Percentiles rank a stretch among this genome's conserved stretches.
Evolutionary conservation across 2,329 filamentous ascomycete species (phyloP).

Genomic region (Verticillium alfalfae): DNA sequence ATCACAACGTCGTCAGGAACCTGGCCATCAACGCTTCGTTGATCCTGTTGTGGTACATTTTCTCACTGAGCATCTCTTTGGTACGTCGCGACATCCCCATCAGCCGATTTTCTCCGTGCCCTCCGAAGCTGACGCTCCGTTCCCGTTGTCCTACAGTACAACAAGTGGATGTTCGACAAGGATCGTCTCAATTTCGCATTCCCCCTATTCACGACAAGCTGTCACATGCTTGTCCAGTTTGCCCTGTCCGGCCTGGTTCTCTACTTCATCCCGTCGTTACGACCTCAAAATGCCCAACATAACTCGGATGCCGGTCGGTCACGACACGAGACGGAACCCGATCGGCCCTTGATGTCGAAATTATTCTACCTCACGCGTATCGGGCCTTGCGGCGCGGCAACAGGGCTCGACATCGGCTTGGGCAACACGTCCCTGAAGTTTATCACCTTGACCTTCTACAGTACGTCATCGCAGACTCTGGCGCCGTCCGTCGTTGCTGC

Average conservation of each 20-base stretch:
- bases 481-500: neutral
- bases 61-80: slow-evolving; percentile 88
- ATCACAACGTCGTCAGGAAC: slow-evolving; percentile 64
- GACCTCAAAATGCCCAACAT: slow-evolving; percentile 51
- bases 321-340: slow-evolving; percentile 47
- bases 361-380: slow-evolving; percentile 90
- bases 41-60: slow-evolving; percentile 82
- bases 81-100: slow-evolving; percentile 37
- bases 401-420: slow-evolving; percentile 89
- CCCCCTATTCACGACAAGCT: slow-evolving; percentile 87
- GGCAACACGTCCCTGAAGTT: slow-evolving; percentile 95
- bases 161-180: slow-evolving; percentile 99
- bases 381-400: slow-evolving; percentile 85
- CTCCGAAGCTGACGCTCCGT: slow-evolving; percentile 18
- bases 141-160: slow-evolving; percentile 61
- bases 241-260: slow-evolving; percentile 70
- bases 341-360: slow-evolving; percentile 68
- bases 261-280: slow-evolving; percentile 74
- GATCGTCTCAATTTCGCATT: slow-evolving; percentile 85
- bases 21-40: slow-evolving; percentile 72
- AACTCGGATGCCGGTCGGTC: slow-evolving; percentile 44
- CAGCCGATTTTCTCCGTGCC: neutral
- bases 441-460: slow-evolving; percentile 95
- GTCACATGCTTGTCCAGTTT: slow-evolving; percentile 97
- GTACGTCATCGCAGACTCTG: slow-evolving; percentile 35